Evolutionary conservation across 495 filamentous ascomycete species (phyloP), one percentile per base, ranked within the genome.

Genomic region (Penicillium canescens): DNA sequence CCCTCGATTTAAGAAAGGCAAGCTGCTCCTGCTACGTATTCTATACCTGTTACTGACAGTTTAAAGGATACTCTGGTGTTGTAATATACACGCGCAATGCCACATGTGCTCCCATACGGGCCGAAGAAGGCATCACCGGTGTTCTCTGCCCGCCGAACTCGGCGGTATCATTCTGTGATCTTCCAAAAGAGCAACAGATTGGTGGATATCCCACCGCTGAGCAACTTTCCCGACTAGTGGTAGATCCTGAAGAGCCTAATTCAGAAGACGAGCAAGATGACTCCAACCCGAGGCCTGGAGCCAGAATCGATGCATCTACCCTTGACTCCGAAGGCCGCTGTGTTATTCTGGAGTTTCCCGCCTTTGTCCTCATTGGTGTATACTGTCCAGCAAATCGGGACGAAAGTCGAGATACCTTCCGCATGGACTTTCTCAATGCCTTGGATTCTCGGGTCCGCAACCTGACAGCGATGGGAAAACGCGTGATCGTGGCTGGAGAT

Each of bases 11-110:
- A 97, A 97, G 72, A 96, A 98, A 74, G 94, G 92, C 12, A 58
- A 58, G 38, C 55, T 37, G 18, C 38, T 5, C 13, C 16, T 41
- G 20, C n/a, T 41, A 10, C 1, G 24, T 1, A 46, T 21, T n/a
- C 4, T 24, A 34, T 24, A 14, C 24, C 16, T 2, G 20, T 34
- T 9, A 14, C 50, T 66, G 47, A 54, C 26, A 21, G 16, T 16
- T 18, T 38, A 10, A 35, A 95, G 92, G 94, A n/a, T 98, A 98
- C 67, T 95, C 94, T 14, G 94, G 94, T 2, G 91, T 98, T 2
- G 94, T 88, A 11, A 90, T 98, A 16, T 98, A 98, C 69, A 96
- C 91, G 2, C 84, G 92, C n/a, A 90, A 92, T 64, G 83, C 89
- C 4, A 86, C 83, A 47, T 98, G 94, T 67, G 83, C 85, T 14